Percentiles rank a stretch among this genome's conserved stretches.
These are phyloP conservation scores for Ogataea henricii DNA, from an alignment of 805 yeast genomes.

Conservation along the genomic window DNA sequence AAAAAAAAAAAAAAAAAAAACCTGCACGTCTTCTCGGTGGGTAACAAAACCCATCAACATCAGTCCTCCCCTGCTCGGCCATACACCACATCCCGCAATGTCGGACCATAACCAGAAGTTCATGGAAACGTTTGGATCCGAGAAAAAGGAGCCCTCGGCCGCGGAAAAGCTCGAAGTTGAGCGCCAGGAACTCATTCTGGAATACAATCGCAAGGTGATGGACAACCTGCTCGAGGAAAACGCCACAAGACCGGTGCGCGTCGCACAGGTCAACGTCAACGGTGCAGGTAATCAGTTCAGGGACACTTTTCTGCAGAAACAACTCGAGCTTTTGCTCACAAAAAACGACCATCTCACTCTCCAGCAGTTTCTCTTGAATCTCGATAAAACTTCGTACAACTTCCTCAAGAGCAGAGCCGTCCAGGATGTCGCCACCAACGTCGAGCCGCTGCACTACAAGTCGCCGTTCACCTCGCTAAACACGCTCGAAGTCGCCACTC, in stretches of 20 bases:
- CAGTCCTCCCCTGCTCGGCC: not conserved
- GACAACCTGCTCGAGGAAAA: constrained; percentile 33
- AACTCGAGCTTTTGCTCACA: constrained; percentile 47
- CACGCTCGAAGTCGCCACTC: constrained; percentile 31
- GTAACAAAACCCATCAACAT: too few species aligned
- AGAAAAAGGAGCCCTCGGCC: constrained; percentile 1
- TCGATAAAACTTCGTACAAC: constrained; percentile 47
- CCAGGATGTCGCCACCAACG: constrained; percentile 41
- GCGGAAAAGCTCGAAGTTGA: constrained; percentile 29
- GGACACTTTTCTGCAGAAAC: constrained; percentile 45
- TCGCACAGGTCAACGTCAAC: constrained; percentile 48
- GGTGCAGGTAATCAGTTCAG: constrained; percentile 49
- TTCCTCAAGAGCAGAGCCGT: constrained; percentile 46
- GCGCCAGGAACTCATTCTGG: constrained; percentile 30
- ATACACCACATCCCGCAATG: constrained; percentile 5
- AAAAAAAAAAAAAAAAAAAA: not conserved
- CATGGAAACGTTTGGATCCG: constrained; percentile 26
- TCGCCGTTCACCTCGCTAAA: constrained; percentile 22
- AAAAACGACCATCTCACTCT: constrained; percentile 40
- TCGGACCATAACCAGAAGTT: constrained; percentile 23
- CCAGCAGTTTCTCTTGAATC: constrained; percentile 38
- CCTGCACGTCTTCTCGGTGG: not conserved
- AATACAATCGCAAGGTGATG: constrained; percentile 31
- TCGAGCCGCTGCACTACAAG: constrained; percentile 27
- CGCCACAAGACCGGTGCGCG: constrained; percentile 42